Evolutionary conservation across 768 basidiomycete genomes (phyloP).

Genomic region (Hericium coralloides): DNA sequence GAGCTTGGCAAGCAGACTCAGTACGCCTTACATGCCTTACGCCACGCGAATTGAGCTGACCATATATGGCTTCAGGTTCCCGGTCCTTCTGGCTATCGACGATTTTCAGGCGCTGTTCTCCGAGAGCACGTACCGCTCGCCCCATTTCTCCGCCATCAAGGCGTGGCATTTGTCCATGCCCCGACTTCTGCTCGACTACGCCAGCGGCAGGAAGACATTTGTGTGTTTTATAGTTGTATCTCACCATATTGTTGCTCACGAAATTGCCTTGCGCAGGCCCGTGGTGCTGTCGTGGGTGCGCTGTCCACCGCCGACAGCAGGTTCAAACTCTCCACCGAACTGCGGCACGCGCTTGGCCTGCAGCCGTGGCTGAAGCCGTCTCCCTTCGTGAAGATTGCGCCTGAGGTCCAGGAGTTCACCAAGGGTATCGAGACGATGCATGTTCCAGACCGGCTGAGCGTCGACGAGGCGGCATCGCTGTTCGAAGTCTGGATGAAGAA

Average conservation of each 20-base stretch:
- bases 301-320: conserved; percentile 51
- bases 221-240: conserved; percentile 33
- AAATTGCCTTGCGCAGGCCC: conserved; percentile 31
- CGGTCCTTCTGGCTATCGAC: conserved; percentile 79
- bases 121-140: conserved; percentile 62
- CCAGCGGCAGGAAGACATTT: conserved; percentile 58
- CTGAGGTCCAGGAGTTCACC: conserved; percentile 42
- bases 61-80: conserved; percentile 36
- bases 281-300: conserved; percentile 68
- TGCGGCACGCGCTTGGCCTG: conserved; percentile 52
- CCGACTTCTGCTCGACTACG: conserved; percentile 67
- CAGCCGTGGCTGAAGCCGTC: conserved; percentile 32
- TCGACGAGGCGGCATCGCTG: conserved; percentile 63
- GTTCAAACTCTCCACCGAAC: conserved; percentile 52
- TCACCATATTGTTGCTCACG: background rate
- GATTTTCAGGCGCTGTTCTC: conserved; percentile 80
- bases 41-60: background rate
- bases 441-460: conserved; percentile 49
- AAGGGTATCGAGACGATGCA: conserved; percentile 41
- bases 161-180: conserved; percentile 77
- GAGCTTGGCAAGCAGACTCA: conserved; percentile 55
- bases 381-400: conserved; percentile 48
- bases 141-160: conserved; percentile 57
- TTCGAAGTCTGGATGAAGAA: conserved; percentile 73
- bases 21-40: conserved; percentile 31